phyloP scores from a whole-genome alignment of 805 yeast genomes.

The Candida mattraensis region DNA sequence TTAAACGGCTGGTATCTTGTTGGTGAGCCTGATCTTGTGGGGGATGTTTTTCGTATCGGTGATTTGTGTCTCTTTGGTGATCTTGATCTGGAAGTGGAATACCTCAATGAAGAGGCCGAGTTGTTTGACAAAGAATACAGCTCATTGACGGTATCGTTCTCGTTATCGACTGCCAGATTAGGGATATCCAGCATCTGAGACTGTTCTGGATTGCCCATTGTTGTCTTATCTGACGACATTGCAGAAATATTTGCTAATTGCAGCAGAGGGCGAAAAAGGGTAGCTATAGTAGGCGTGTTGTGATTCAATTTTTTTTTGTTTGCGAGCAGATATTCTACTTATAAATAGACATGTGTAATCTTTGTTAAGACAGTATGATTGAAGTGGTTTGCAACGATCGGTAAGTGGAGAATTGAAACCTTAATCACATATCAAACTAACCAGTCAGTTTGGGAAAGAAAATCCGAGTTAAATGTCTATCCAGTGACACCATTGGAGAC shows the following conservation, averaged over 20 bases:
- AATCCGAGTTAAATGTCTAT: conserved; percentile 82
- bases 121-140: conserved; percentile 19
- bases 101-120: conserved; percentile 20
- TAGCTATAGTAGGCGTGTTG: no score
- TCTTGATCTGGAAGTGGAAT: conserved; percentile 15
- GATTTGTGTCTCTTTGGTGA: conserved; percentile 29
- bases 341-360: no score
- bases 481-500: conserved; percentile 84
- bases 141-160: conserved; percentile 2
- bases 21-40: conserved; percentile 34
- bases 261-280: no score
- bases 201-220: conserved; percentile 1
- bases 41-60: conserved; percentile 29
- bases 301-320: no score
- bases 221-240: no score
- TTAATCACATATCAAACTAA: conserved; percentile 19
- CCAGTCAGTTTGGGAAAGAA: conserved; percentile 77
- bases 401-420: conserved; percentile 30
- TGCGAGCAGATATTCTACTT: no score
- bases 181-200: no score
- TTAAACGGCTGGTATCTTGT: conserved; percentile 54
- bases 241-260: no score
- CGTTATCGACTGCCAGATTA: no score
- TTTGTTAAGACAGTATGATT: no score
- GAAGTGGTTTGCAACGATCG: conserved; percentile 74